Evolutionary conservation across 2,329 filamentous ascomycete species (phyloP).

Genomic region (Neonectria magnoliae): DNA sequence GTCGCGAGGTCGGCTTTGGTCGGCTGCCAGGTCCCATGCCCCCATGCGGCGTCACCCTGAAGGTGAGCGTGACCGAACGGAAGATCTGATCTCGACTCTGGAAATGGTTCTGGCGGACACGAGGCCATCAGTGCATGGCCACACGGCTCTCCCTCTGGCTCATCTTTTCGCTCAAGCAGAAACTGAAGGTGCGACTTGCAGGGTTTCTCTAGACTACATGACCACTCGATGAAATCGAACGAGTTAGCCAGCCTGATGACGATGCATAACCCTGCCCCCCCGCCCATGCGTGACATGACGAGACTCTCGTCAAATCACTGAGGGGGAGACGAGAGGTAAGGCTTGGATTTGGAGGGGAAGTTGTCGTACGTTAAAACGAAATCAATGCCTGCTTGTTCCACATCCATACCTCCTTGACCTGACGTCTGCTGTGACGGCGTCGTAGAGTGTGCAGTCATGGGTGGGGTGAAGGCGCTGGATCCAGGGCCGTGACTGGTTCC

Average conservation of each 20-base stretch:
- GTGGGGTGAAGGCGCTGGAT: constrained; percentile 59
- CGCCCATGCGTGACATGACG: constrained; percentile 20
- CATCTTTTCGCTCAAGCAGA: constrained; percentile 69
- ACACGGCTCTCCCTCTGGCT: constrained; percentile 74
- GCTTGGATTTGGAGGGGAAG: constrained; percentile 62
- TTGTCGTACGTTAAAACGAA: constrained; percentile 88
- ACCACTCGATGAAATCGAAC: constrained; percentile 50
- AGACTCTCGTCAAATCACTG: constrained; percentile 52
- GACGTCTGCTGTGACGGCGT: constrained; percentile 47
- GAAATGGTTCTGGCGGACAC: constrained; percentile 77
- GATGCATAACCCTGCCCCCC: constrained; percentile 1
- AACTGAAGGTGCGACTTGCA: constrained; percentile 93
- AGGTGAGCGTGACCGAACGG: constrained; percentile 62
- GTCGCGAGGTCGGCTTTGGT: constrained; percentile 80
- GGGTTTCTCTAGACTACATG: constrained; percentile 83
- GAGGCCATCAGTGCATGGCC: constrained; percentile 95
- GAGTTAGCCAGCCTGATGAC: constrained; percentile 55
- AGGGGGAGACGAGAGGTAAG: constrained; percentile 73
- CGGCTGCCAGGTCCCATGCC: constrained; percentile 82
- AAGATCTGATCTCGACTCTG: constrained; percentile 59
- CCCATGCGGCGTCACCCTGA: constrained; percentile 49
- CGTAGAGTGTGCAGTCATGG: constrained; percentile 56
- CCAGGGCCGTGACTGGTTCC: constrained; percentile 65
- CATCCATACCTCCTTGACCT: constrained; percentile 65
- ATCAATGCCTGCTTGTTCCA: constrained; percentile 87